Evolutionary conservation across 2,329 filamentous ascomycete species (phyloP), one percentile per base, ranked within the genome.

Genomic region (Rhynchosporium agropyri): DNA sequence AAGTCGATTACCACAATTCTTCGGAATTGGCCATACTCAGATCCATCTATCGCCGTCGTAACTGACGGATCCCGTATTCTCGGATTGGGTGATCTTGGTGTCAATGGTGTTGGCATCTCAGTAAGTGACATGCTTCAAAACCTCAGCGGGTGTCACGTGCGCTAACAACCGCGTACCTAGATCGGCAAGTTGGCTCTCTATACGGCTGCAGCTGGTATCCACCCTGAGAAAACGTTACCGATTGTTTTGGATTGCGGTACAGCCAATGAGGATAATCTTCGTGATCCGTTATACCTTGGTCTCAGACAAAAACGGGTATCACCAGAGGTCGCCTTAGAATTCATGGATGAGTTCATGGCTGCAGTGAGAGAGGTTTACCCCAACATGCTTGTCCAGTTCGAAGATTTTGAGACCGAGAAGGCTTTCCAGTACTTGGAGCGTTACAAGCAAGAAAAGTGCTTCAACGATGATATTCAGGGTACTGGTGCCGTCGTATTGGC

Each of bases 401-500:
- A 98, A 77, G 95, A 98, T 75, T 98, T 97, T 78, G 96, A 98
- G 82, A 96, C 94, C 73, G 83, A 86, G 70, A 88, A 88, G 78
- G 94, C 95, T 53, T 99, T 98, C 84, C 89, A 90, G 67, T 94
- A 96, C 73, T 85, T 98, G 46, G 90, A 95, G 75, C 87, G 92
- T 65, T 98, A 98, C 80, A 89, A 91, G 71, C 83, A 93, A 75
- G 94, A 97, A 82, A 93, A 91, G 77, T 96, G 91, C 83, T 99
- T 99, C 86, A 98, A 98, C 77, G 95, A 98, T 74, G 94, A 99
- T 75, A 95, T 99, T 74, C 94, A 98, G 81, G 94, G 94, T 69
- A 98, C 95, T 71, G 95, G 95, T 71, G 92, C 94, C 67, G 95
- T 99, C 73, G 92, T 98, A 66, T 84, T 97, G 61, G 94, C 85